phyloP scores from a whole-genome alignment of 305 asterid genomes.

The Plantago lanceolata region DNA sequence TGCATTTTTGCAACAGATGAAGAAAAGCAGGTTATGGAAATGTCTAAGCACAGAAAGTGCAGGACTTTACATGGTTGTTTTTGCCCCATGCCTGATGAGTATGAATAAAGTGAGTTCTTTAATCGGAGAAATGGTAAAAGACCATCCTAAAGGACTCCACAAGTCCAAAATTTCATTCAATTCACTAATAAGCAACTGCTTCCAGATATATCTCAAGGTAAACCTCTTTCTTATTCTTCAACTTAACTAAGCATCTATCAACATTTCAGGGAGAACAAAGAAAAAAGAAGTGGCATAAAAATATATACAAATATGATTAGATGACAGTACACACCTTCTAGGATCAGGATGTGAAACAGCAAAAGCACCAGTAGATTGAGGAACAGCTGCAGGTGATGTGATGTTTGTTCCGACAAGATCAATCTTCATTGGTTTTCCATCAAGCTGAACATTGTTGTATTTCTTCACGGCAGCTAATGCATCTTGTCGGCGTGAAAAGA shows the following conservation, averaged over 20 bases:
- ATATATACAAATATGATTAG: neutral
- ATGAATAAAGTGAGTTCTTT: no score
- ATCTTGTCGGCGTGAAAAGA: slow-evolving; percentile 79
- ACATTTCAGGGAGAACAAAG: neutral
- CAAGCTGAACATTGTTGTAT: slow-evolving; percentile 87
- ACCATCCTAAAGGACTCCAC: no score
- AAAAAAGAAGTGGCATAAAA: neutral
- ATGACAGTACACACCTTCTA: slow-evolving; percentile 35
- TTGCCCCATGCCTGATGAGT: no score
- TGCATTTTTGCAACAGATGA: no score
- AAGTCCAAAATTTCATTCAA: no score
- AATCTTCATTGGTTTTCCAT: slow-evolving; percentile 90
- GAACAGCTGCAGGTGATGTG: slow-evolving; percentile 29
- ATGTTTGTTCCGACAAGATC: slow-evolving; percentile 75
- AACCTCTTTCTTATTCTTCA: neutral
- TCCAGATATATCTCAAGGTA: neutral
- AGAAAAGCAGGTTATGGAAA: no score
- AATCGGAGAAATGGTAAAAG: no score
- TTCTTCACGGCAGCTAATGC: slow-evolving; percentile 84
- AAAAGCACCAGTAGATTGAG: slow-evolving; percentile 34
- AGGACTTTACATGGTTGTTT: no score
- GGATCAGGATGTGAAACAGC: slow-evolving; percentile 34
- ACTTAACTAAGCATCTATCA: neutral
- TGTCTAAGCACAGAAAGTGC: no score
- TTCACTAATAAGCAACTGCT: neutral